phyloP scores from a whole-genome alignment of 352 stramenopile genomes.

The Phytophthora podocarpi region DNA sequence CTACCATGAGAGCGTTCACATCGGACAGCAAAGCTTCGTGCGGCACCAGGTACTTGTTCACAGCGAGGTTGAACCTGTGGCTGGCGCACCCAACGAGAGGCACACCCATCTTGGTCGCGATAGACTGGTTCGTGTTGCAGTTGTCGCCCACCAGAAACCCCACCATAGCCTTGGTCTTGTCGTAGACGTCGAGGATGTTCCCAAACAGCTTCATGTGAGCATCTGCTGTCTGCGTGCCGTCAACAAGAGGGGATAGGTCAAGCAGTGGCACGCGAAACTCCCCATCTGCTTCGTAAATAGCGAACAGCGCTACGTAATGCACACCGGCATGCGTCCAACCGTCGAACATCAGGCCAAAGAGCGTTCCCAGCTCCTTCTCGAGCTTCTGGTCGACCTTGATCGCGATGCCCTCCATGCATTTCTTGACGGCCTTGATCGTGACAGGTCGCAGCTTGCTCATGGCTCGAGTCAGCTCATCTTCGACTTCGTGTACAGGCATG shows the following conservation, averaged over 20 bases:
- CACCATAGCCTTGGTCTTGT: conserved; percentile 7
- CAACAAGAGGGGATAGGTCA: neutral
- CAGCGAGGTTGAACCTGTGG: conserved; percentile 1
- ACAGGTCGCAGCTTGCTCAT: conserved; percentile 6
- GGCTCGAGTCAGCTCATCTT: neutral
- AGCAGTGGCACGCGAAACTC: neutral
- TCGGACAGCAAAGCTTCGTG: neutral
- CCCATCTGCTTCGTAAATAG: conserved; percentile 2
- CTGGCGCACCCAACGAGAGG: neutral
- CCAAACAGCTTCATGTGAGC: conserved; percentile 1
- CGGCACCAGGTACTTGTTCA: conserved; percentile 7
- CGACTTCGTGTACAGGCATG: conserved; percentile 11
- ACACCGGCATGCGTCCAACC: neutral
- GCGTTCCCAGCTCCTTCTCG: conserved; percentile 1
- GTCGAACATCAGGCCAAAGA: conserved; percentile 12
- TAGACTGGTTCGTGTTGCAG: conserved; percentile 3
- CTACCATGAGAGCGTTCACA: conserved; percentile 8
- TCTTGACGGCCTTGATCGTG: neutral
- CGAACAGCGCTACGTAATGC: neutral
- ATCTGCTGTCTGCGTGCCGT: conserved; percentile 8
- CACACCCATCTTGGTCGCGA: conserved; percentile 4
- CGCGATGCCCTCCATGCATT: conserved; percentile 2
- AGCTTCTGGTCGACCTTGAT: neutral
- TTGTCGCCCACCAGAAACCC: conserved; percentile 9
- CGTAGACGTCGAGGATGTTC: conserved; percentile 9